Percentiles rank a stretch among this genome's conserved stretches.
Conservation (phyloP, 23 red algal species). For the Agarophyton chilense region DNA sequence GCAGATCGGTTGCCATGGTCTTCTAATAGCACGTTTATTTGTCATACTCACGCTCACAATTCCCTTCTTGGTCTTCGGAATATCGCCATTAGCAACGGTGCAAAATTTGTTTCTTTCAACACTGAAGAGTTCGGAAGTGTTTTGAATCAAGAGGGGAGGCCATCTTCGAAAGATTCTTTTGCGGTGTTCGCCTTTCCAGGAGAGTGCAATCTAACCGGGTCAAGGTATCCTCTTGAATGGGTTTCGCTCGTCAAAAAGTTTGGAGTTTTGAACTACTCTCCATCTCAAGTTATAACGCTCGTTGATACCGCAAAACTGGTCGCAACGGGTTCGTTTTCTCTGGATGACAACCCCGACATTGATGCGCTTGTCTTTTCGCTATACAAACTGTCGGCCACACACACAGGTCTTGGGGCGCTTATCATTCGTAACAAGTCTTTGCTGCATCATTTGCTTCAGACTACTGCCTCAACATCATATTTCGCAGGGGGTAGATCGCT, state of each 20-base stretch:
- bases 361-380: constrained; percentile 61
- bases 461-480: constrained; percentile 27
- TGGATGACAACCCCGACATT: constrained; percentile 34
- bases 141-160: neutral
- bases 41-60: constrained; percentile 49
- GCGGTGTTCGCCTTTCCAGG: constrained; percentile 49
- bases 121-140: constrained; percentile 1
- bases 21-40: neutral
- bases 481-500: constrained; percentile 35
- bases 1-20: constrained; percentile 64
- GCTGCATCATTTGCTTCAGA: constrained; percentile 11
- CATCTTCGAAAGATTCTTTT: neutral
- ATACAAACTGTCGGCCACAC: constrained; percentile 61
- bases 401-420: constrained; percentile 68
- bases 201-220: constrained; percentile 71
- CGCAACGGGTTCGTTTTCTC: constrained; percentile 14
- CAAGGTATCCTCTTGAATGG: constrained; percentile 49
- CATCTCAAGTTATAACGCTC: constrained; percentile 13
- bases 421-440: constrained; percentile 39
- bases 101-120: constrained; percentile 9
- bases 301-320: constrained; percentile 57
- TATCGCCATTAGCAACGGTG: constrained; percentile 19
- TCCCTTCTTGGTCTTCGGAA: constrained; percentile 55
- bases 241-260: constrained; percentile 4
- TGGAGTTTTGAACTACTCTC: constrained; percentile 10